Conservation (phyloP, 2,329 filamentous ascomycete species). For the Rosellinia necatrix region DNA sequence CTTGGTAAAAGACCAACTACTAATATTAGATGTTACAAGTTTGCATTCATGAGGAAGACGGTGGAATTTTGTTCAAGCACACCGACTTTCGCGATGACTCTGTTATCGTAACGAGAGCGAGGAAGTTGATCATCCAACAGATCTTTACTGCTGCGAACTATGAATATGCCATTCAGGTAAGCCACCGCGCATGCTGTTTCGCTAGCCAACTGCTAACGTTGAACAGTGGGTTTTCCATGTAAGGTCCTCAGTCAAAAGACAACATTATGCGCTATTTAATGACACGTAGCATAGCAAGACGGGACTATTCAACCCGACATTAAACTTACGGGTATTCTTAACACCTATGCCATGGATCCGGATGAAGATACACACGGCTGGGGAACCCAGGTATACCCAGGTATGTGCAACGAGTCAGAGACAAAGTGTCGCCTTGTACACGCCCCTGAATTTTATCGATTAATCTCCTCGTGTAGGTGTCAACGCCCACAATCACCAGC, state of each 20-base stretch:
- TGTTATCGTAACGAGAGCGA: conserved; percentile 80
- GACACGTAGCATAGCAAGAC: conserved; percentile 62
- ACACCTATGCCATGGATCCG: conserved; percentile 82
- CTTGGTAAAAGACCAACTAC: neutral
- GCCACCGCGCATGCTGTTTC: neutral
- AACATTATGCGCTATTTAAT: conserved; percentile 7
- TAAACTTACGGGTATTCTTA: conserved; percentile 88
- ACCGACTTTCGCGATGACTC: conserved; percentile 92
- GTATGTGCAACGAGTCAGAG: conserved; percentile 30
- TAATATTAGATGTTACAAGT: conserved; percentile 44
- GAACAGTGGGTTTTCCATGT: conserved; percentile 83
- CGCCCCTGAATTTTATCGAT: conserved; percentile 12
- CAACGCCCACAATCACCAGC: conserved; percentile 95
- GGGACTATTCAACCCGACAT: conserved; percentile 91
- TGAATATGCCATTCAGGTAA: conserved; percentile 69
- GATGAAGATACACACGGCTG: conserved; percentile 83
- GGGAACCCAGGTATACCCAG: conserved; percentile 89
- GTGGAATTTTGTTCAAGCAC: conserved; percentile 91
- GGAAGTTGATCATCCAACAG: conserved; percentile 86
- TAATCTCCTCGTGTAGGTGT: conserved; percentile 56
- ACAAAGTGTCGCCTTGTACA: neutral
- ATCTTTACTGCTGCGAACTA: conserved; percentile 97
- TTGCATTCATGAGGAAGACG: conserved; percentile 93
- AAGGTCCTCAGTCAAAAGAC: conserved; percentile 14
- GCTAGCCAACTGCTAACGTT: conserved; percentile 47